Evolutionary conservation across 805 yeast species (phyloP).

Genomic region (Hanseniaspora taiwanica): DNA sequence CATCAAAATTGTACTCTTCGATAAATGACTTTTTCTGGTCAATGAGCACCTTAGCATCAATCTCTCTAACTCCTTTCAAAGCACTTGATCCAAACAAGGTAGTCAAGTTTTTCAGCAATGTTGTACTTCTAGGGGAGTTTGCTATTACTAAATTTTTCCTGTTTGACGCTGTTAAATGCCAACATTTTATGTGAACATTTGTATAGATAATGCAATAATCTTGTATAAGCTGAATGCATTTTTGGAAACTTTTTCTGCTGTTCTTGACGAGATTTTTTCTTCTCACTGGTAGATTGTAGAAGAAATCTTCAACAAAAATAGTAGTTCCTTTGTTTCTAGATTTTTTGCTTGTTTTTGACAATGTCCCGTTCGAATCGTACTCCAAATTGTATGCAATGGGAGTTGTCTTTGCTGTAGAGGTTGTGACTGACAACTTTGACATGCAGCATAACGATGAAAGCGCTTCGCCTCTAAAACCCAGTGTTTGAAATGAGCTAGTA

Average conservation of each 20-base stretch:
- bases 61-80: slow-evolving; percentile 39
- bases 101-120: slow-evolving; percentile 43
- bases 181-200: slow-evolving; percentile 45
- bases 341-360: slow-evolving; percentile 29
- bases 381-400: slow-evolving; percentile 49
- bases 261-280: slow-evolving; percentile 58
- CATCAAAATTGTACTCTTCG: slow-evolving; percentile 9
- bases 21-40: slow-evolving; percentile 13
- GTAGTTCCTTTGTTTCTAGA: slow-evolving; percentile 60
- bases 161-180: slow-evolving; percentile 33
- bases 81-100: slow-evolving; percentile 62
- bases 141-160: slow-evolving; percentile 44
- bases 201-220: slow-evolving; percentile 52
- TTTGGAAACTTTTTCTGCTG: slow-evolving; percentile 56
- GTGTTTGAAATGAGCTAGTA: slow-evolving; percentile 29
- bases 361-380: slow-evolving; percentile 42
- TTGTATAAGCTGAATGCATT: slow-evolving; percentile 49
- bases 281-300: slow-evolving; percentile 69
- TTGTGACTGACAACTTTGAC: slow-evolving; percentile 25
- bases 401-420: slow-evolving; percentile 37
- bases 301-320: slow-evolving; percentile 43
- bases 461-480: slow-evolving; percentile 79
- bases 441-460: slow-evolving; percentile 56
- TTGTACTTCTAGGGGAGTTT: slow-evolving; percentile 23
- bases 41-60: slow-evolving; percentile 28